Evolutionary conservation across 305 asterid species (phyloP), one percentile per base, ranked within the genome.

Genomic region (Fraxinus latifolia): DNA sequence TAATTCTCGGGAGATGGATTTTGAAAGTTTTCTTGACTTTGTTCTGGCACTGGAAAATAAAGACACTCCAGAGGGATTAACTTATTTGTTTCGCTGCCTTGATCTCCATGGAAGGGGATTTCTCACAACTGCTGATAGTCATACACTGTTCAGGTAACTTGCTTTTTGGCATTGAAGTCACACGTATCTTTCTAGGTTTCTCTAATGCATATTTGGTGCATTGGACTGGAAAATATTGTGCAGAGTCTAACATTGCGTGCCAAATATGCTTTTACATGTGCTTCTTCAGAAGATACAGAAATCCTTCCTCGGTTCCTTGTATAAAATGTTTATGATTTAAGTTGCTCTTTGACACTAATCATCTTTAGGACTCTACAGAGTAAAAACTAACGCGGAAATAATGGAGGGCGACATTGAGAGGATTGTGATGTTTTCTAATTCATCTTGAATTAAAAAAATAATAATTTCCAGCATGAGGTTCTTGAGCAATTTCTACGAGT

Each of bases 41-140:
- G 91, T 89, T 80, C 85, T 89, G 34, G 92, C 92, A 58, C 85
- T 89, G 47, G 91, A 89, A 79, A 89, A 89, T 82, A 89, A 89
- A 82, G 92, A 89, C 82, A 85, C 92, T 47, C 89, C 91, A 3
- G 92, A 89, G 79, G 92, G 91, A 42, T 83, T 88, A 21, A 89
- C 91, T 17, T 88, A 89, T 83, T 85, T 89, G 90, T 89, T 89
- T 76, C 86, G 92, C 25, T 89, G 92, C 81, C 90, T 89, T 72
- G 92, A 89, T 81, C 91, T 89, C 77, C 84, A 88, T 11, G 91
- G 90, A 44, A 89, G 85, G 82, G 92, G 92, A 42, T 88, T 44
- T 72, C 88, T 88, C 17, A 88, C 90, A 19, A 89, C 91, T n/a
- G 91, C 90, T 72, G 92, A 89, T 78, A 89, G 85, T 77, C 91